phyloP scores from a whole-genome alignment of 2,329 filamentous ascomycete species.

The Paraconiothyrium sp. region DNA sequence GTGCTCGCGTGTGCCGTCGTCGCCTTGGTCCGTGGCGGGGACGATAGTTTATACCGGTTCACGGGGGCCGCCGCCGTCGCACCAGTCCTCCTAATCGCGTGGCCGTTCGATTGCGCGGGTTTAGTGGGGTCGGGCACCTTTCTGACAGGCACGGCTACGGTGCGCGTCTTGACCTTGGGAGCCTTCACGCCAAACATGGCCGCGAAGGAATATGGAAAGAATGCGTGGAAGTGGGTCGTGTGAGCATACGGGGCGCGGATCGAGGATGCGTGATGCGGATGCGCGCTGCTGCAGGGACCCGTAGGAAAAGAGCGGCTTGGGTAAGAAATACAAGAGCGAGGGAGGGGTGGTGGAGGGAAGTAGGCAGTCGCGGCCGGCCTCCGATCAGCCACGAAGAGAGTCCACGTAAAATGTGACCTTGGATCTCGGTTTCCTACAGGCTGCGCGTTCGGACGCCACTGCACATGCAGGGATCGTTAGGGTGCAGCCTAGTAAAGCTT shows the following conservation, averaged over 20 bases:
- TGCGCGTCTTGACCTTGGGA: conserved; percentile 46
- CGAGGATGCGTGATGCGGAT: conserved; percentile 10
- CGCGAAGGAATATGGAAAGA: conserved; percentile 19
- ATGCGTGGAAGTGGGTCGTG: conserved; percentile 8
- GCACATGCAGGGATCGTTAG: conserved; percentile 12
- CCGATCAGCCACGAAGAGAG: conserved; percentile 9
- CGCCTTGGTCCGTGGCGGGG: conserved; percentile 21
- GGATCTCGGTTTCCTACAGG: conserved; percentile 12
- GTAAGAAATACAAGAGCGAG: conserved; percentile 14
- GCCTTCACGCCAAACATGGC: conserved; percentile 43
- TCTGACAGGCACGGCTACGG: conserved; percentile 41
- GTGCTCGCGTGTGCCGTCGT: conserved; percentile 26
- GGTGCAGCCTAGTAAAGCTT: not conserved
- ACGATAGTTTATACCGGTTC: conserved; percentile 41
- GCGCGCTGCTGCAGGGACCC: conserved; percentile 17
- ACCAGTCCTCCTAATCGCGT: conserved; percentile 18
- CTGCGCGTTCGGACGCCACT: conserved; percentile 9
- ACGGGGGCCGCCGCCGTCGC: conserved; percentile 30
- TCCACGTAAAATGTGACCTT: conserved; percentile 12
- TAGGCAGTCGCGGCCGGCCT: conserved; percentile 10
- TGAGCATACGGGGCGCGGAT: conserved; percentile 8
- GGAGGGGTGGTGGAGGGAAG: conserved; percentile 7
- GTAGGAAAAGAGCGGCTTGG: conserved; percentile 28
- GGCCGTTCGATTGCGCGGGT: conserved; percentile 21
- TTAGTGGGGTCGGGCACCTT: conserved; percentile 29